phyloP scores from a whole-genome alignment of 768 basidiomycete species.

The Cystofilobasidium macerans region DNA sequence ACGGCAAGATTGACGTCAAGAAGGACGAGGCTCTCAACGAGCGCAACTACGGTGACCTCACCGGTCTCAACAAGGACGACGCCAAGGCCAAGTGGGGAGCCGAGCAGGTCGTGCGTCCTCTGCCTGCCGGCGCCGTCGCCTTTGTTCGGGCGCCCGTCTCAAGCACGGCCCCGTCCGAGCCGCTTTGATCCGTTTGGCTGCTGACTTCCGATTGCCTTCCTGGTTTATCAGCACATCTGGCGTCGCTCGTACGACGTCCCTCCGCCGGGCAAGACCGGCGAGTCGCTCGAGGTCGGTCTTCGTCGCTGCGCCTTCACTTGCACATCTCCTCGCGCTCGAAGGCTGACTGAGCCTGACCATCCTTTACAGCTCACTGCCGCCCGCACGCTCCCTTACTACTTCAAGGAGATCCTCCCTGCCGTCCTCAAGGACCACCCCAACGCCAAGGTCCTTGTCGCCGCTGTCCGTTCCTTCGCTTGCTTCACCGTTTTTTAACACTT shows the following conservation, averaged over 20 bases:
- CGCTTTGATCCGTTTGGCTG: background rate
- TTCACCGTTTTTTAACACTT: background rate
- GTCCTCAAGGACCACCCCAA: constrained; percentile 27
- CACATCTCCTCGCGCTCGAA: background rate
- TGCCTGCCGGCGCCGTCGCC: no score
- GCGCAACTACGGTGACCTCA: constrained; percentile 15
- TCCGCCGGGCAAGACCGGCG: constrained; percentile 29
- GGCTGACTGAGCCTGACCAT: constrained; percentile 28
- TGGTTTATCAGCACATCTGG: constrained; percentile 31
- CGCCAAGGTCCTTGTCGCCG: constrained; percentile 32
- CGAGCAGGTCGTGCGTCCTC: constrained; percentile 26
- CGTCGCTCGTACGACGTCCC: constrained; percentile 31
- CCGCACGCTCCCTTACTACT: constrained; percentile 33
- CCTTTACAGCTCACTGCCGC: constrained; percentile 28
- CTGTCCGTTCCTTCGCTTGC: constrained; percentile 4
- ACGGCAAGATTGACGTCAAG: constrained; percentile 27
- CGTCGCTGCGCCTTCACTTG: background rate
- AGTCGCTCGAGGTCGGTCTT: constrained; percentile 27
- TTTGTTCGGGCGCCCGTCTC: no score
- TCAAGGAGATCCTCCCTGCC: constrained; percentile 30
- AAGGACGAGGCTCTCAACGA: constrained; percentile 32
- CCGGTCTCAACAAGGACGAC: constrained; percentile 33
- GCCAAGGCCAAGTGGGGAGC: constrained; percentile 30
- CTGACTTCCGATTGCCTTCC: background rate
- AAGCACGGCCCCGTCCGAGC: background rate